Base-by-base conservation (phyloP, 495 filamentous ascomycete genomes). In the Lepraria neglecta region DNA sequence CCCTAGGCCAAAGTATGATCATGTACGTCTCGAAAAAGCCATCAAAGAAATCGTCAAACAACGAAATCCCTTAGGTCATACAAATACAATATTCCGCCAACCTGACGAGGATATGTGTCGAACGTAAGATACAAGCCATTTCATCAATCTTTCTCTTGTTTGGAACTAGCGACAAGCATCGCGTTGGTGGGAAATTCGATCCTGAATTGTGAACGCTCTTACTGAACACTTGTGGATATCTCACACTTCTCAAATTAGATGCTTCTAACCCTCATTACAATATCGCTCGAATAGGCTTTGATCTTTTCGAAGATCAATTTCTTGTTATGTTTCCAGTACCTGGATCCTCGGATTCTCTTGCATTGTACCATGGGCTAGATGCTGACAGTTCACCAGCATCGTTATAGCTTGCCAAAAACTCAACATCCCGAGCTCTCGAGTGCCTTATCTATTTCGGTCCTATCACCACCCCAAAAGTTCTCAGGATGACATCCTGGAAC, bases 401-500 rank as follows among this genome's bases (percentile, higher is more conserved):
- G 51, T 51, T 19, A 46, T 65, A 17, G 57, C 63, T 11, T 65
- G 57, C 40, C 58, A 61, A 21, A 46, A 61, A 38, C 45, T 43
- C 3, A 33, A 40, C 14, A 4, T 43, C 19, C 35, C 17, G 9
- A 6, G 43, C 11, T 17, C 19, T 24, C 50, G 53, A 28, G 19
- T 56, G 0, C 53, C 54, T 15, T 53, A 65, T 30, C 24, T 65
- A n/a, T 59, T 65, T 31, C 63, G 63, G 19, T 62, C 58, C 5
- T 65, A 65, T 21, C 30, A 30, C 31, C 50, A 65, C 46, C 56
- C 38, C 0, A 51, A n/a, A 24, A 61, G 24, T 4, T 15, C 31
- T 1, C 15, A 45, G 9, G 11, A 14, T 19, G 63, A 48, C 21
- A 12, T 35, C 2, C 30, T 56, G 4, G 69, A 74, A 71, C 76